A percentile compares a stretch with the other conserved stretches of the same genome.
Conservation (phyloP, 139 green algal species). For the Chlorella sorokiniana region DNA sequence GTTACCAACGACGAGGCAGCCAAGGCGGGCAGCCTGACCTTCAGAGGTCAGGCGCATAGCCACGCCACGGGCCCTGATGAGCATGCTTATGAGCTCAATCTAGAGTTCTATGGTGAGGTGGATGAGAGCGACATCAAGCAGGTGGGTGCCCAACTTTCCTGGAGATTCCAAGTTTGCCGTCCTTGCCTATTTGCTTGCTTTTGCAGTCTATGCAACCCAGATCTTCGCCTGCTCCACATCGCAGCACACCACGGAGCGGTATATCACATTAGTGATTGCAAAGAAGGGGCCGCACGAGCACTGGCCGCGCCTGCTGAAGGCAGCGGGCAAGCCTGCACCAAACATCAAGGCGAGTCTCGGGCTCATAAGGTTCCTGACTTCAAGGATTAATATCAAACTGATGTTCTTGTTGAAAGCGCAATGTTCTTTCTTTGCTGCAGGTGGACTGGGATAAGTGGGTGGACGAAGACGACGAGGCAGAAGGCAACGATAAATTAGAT, state of each 20-base stretch:
- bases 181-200: not conserved
- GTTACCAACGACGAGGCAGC: slow-evolving; percentile 62
- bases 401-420: not conserved
- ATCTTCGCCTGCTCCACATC: not conserved
- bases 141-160: not conserved
- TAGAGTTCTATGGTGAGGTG: slow-evolving; percentile 64
- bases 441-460: slow-evolving; percentile 72
- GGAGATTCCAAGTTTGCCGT: not conserved
- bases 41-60: slow-evolving; percentile 57
- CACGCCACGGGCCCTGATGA: slow-evolving; percentile 59
- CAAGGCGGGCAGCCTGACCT: slow-evolving; percentile 59
- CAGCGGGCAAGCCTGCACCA: slow-evolving; percentile 44
- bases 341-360: slow-evolving; percentile 53
- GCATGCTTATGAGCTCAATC: slow-evolving; percentile 68
- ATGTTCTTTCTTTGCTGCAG: not conserved
- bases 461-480: slow-evolving; percentile 73
- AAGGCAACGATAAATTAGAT: slow-evolving; percentile 37
- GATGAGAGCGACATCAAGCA: slow-evolving; percentile 69
- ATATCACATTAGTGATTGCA: slow-evolving; percentile 68
- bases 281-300: slow-evolving; percentile 66
- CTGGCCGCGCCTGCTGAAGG: slow-evolving; percentile 73
- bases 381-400: not conserved
- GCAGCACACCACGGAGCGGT: slow-evolving; percentile 49
- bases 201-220: not conserved
- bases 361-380: not conserved